Base-by-base conservation (phyloP, 2,329 filamentous ascomycete species). In the Amylocarpus encephaloides region DNA sequence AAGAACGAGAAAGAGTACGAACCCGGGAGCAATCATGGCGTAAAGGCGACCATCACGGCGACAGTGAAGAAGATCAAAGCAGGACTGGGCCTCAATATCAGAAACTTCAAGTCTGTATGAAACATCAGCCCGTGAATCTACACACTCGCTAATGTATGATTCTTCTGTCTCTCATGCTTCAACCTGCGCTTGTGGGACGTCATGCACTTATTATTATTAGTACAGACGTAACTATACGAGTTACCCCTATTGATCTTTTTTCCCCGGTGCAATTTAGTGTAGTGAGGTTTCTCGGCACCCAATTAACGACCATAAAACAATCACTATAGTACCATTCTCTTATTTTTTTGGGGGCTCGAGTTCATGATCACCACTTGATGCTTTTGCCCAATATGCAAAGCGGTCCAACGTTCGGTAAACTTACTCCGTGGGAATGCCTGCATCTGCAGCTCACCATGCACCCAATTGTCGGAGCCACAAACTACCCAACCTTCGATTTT, bases 311-410 rank as follows among this genome's bases (percentile, higher is more conserved):
- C 5, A 13, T 36, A 36, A 36, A 13, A 36, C 12, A 36, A 16
- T 10, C 34, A 10, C 15, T 36, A 36, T 36, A 10, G 15, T 36
- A 26, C 34, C 34, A 36, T 36, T 13, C 12, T 36, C 12, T 13
- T 36, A 16, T 13, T 3, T 13, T 36, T 16, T 36, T 10, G 4
- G 34, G 34, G 11, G 34, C 15, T 16, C 12, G 5, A 36, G 10
- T 36, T 16, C 34, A 36, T 16, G 34, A 13, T 16, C 34, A 36
- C 12, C 15, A 36, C 13, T 6, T 13, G 33, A 10, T 12, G 35
- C 35, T 18, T 35, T 15, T 35, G 46, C 46, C 46, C 39, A 43
- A 48, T 32, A 48, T 48, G 46, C 46, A 48, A 48, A 22, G 46
- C 46, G 38, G 38, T 43, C 46, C 46, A 48, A 48, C 45, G 15